These are phyloP conservation scores for Sisymbrium irio DNA, from an alignment of 345 rosid species.

Conservation along the genomic window DNA sequence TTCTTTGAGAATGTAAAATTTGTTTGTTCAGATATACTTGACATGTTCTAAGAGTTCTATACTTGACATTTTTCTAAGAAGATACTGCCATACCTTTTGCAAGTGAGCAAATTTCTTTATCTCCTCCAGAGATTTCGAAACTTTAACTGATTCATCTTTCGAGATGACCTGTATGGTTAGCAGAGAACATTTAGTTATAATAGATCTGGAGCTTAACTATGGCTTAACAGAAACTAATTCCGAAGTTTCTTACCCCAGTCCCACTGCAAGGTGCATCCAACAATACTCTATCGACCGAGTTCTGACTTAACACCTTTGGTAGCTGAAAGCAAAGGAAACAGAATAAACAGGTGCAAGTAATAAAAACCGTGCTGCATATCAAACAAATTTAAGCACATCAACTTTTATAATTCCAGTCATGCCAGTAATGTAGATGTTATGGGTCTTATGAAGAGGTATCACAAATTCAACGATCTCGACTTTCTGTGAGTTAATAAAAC, in stretches of 20 bases:
- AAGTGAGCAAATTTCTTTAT: conserved; percentile 71
- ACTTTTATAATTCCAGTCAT: background rate
- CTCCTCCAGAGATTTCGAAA: conserved; percentile 76
- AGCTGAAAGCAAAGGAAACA: conserved; percentile 47
- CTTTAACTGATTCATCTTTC: conserved; percentile 92
- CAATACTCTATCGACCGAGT: conserved; percentile 77
- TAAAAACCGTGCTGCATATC: background rate
- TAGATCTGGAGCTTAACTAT: background rate
- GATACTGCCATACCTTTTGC: conserved; percentile 65
- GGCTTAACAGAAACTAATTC: conserved; percentile 9
- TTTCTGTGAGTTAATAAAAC: no score
- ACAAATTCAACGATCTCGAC: background rate
- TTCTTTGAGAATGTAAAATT: background rate
- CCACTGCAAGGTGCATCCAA: conserved; percentile 99
- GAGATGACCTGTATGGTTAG: conserved; percentile 68
- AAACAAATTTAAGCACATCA: background rate
- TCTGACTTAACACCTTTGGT: conserved; percentile 69
- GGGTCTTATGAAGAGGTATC: background rate
- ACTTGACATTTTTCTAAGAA: conserved; percentile 18
- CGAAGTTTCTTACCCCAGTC: conserved; percentile 69
- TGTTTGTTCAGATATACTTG: conserved; percentile 47
- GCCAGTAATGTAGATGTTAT: background rate
- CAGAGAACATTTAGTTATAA: conserved; percentile 11
- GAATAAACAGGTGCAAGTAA: background rate
- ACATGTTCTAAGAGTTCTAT: conserved; percentile 14